These are phyloP conservation scores for Colletotrichum abscissum DNA, from an alignment of 2,329 filamentous ascomycete genomes.

Conservation along the genomic window DNA sequence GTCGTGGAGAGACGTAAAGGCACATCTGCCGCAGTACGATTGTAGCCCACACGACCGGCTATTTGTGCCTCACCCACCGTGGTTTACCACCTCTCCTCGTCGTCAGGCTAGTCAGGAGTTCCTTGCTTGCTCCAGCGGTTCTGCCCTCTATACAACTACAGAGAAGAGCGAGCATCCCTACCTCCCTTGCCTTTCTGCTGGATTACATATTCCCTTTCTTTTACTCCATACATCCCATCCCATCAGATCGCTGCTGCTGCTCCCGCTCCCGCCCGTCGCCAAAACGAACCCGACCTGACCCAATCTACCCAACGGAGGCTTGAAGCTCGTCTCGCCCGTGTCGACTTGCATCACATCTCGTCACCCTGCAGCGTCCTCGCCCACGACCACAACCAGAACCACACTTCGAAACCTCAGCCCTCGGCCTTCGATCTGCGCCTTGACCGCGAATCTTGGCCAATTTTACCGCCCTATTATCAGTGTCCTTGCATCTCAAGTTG, in stretches of 20 bases:
- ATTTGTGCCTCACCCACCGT: neutral
- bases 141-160: neutral
- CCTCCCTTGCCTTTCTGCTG: neutral
- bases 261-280: slow-evolving; percentile 35
- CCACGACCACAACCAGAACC: neutral
- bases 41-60: neutral
- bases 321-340: neutral
- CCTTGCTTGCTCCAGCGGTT: neutral
- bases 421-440: slow-evolving; percentile 2
- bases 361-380: slow-evolving; percentile 15
- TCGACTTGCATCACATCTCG: slow-evolving; percentile 8
- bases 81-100: neutral
- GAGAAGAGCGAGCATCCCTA: neutral
- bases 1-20: slow-evolving; percentile 5
- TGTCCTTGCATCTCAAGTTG: neutral
- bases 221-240: slow-evolving; percentile 29
- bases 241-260: slow-evolving; percentile 35
- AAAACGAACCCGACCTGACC: slow-evolving; percentile 34
- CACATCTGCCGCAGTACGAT: neutral
- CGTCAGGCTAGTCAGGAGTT: slow-evolving; percentile 1
- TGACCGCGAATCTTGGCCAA: neutral
- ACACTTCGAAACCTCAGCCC: neutral
- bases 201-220: slow-evolving; percentile 1
- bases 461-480: neutral
- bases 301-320: slow-evolving; percentile 9